Conservation (phyloP, 2,329 filamentous ascomycete genomes). For the Diaporthe sp. region DNA sequence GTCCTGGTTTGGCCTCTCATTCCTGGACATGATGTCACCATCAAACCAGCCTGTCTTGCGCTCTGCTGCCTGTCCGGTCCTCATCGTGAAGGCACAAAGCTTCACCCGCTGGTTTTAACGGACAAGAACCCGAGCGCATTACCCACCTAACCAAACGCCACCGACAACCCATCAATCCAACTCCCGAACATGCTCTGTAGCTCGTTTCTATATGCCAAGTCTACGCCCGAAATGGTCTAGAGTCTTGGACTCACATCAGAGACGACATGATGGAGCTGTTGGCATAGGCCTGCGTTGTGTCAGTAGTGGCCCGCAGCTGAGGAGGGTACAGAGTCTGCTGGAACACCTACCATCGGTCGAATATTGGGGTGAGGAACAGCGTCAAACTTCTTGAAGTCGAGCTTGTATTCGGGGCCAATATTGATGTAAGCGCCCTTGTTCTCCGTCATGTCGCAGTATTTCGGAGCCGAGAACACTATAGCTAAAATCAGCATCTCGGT, state of each 20-base stretch:
- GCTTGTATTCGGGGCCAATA: conserved; percentile 90
- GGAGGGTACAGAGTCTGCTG: neutral
- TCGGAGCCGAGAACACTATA: conserved; percentile 93
- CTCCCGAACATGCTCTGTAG: conserved; percentile 41
- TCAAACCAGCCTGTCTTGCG: conserved; percentile 12
- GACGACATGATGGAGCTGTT: conserved; percentile 84
- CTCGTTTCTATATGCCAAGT: conserved; percentile 37
- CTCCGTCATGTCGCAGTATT: conserved; percentile 97
- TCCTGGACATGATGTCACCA: conserved; percentile 16
- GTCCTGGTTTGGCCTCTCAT: conserved; percentile 5
- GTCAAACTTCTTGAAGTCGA: conserved; percentile 93
- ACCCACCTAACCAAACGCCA: conserved; percentile 39
- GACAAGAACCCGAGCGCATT: conserved; percentile 8
- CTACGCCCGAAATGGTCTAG: conserved; percentile 30
- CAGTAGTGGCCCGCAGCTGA: neutral
- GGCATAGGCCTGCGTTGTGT: conserved; percentile 78
- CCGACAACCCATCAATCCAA: conserved; percentile 35
- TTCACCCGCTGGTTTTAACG: conserved; percentile 11
- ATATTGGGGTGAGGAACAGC: conserved; percentile 97
- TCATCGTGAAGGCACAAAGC: conserved; percentile 28
- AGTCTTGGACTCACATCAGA: conserved; percentile 70
- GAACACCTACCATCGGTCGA: conserved; percentile 81
- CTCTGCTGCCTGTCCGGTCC: conserved; percentile 14
- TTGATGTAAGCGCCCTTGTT: conserved; percentile 99
- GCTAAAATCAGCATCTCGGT: conserved; percentile 45